phyloP scores from a whole-genome alignment of 139 green algal species.

The Mesotaenium endlicherianum region DNA sequence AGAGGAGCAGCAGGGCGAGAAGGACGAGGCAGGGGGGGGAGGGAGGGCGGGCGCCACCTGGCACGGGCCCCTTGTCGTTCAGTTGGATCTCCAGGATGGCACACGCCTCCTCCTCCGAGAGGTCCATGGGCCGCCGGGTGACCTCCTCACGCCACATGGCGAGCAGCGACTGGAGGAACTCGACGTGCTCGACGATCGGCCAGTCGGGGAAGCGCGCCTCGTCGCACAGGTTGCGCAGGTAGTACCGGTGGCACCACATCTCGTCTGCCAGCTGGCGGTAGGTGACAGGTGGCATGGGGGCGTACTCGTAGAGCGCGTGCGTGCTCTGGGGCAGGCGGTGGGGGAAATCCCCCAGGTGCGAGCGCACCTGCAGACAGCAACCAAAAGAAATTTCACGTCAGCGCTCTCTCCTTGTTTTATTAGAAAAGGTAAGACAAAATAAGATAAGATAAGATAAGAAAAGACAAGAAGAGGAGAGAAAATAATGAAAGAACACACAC shows the following conservation, averaged over 20 bases:
- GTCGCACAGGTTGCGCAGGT: slow-evolving; percentile 87
- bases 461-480: no score
- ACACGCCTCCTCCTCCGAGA: slow-evolving; percentile 45
- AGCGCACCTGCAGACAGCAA: slow-evolving; percentile 30
- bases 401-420: no score
- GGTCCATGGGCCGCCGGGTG: slow-evolving; percentile 7
- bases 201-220: slow-evolving; percentile 73
- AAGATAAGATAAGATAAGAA: no score
- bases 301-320: slow-evolving; percentile 80
- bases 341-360: slow-evolving; percentile 57
- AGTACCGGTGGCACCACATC: slow-evolving; percentile 92
- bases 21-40: no score
- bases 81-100: slow-evolving; percentile 44
- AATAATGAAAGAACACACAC: no score
- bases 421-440: no score
- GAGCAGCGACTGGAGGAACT: slow-evolving; percentile 84
- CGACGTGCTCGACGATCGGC: slow-evolving; percentile 80
- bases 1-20: no score
- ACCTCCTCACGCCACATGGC: slow-evolving; percentile 73
- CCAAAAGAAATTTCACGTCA: no score
- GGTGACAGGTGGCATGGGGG: slow-evolving; percentile 76
- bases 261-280: slow-evolving; percentile 85
- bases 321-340: slow-evolving; percentile 61
- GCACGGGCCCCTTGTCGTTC: no score
- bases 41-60: no score